Evolutionary conservation across 1,284 basidiomycete genomes (phyloP), one percentile per base, ranked within the genome.

Genomic region (Malassezia brasiliensis): DNA sequence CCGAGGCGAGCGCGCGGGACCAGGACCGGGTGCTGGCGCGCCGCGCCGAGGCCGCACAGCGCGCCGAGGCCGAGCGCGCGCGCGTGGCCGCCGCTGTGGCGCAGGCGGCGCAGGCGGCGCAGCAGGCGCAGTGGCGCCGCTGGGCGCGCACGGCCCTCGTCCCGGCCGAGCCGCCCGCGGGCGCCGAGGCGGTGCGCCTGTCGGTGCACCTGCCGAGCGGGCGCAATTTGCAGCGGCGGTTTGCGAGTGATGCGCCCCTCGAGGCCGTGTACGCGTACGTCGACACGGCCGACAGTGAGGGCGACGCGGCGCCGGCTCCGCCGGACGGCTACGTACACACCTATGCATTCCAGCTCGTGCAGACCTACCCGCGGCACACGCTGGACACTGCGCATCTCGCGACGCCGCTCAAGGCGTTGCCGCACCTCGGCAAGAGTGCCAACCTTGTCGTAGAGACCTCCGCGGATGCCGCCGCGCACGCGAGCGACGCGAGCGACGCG

Each of bases 161-260:
- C 1, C 65, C 67, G 8, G 19, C 34, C 7, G 67, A 69, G 48
- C 15, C 42, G 42, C 15, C 28, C 11, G 64, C 62, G 14, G n/a
- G 32, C 15, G 30, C 53, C 3, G 25, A 44, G 2, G 34, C 44
- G 5, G 41, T 60, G 30, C 57, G 64, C 22, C 45, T 70, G 50
- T 58, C 55, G 54, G 64, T 70, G 50, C 65, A 65, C n/a, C 50
- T 68, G 12, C 68, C 68, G 0, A 61, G 58, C 42, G 68, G 68
- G 17, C 63, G 59, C 41, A 65, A 60, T 28, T 50, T 68, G 31
- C 47, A 48, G 15, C 57, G 66, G 14, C 50, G 53, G 25, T 70
- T 70, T 22, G 31, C 49, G 7, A 31, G 57, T 0, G 22, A 47
- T 5, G 62, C 64, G 19, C 51, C 55, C 9, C 60, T 68, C 4